Conservation (phyloP, 2,329 filamentous ascomycete species). For the Periconia sp. region DNA sequence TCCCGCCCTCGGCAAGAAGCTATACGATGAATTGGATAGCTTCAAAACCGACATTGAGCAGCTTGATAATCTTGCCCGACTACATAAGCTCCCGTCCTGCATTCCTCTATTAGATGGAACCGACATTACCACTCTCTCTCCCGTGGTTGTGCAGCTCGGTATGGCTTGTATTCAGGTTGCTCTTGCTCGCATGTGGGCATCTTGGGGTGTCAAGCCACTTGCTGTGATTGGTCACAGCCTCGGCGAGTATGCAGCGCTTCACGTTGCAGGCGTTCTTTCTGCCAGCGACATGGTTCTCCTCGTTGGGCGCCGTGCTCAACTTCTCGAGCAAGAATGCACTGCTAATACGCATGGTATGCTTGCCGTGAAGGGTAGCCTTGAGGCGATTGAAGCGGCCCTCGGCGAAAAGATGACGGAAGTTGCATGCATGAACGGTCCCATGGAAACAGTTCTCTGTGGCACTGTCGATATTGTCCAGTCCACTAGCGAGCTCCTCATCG, state of each 20-base stretch:
- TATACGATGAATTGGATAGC: constrained; percentile 55
- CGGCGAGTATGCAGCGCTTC: constrained; percentile 76
- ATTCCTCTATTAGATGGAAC: constrained; percentile 56
- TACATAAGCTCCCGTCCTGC: constrained; percentile 57
- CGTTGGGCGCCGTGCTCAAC: constrained; percentile 70
- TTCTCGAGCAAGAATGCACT: constrained; percentile 70
- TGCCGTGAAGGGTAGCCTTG: constrained; percentile 59
- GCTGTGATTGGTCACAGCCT: constrained; percentile 66
- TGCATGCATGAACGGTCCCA: constrained; percentile 78
- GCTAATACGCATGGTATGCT: constrained; percentile 72
- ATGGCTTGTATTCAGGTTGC: constrained; percentile 61
- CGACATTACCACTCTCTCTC: constrained; percentile 57
- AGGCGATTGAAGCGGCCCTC: constrained; percentile 60
- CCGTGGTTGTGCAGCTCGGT: constrained; percentile 59
- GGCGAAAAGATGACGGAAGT: constrained; percentile 59
- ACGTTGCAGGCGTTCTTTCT: constrained; percentile 73
- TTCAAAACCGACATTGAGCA: constrained; percentile 59
- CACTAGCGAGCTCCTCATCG: constrained; percentile 56
- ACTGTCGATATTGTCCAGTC: constrained; percentile 65
- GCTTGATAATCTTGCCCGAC: constrained; percentile 53
- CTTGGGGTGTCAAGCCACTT: constrained; percentile 60
- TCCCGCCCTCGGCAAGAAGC: constrained; percentile 56
- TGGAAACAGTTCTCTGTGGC: constrained; percentile 76
- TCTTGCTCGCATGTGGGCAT: constrained; percentile 59
- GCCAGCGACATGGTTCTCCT: constrained; percentile 74